These are phyloP conservation scores for Candida khao-thaluensis DNA, from an alignment of 805 yeast genomes.

Conservation along the genomic window DNA sequence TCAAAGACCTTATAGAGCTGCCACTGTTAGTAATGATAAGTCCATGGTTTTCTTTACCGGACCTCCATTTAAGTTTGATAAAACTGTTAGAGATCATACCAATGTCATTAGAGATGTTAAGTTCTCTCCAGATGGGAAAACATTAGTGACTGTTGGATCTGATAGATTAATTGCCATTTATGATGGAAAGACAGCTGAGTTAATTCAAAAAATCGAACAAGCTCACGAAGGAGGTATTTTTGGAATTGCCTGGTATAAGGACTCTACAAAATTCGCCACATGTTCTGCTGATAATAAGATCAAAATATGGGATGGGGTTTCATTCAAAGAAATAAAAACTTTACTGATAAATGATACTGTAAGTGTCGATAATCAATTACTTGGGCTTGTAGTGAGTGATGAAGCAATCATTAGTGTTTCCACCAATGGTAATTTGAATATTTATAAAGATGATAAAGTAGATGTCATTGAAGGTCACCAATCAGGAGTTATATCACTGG, in stretches of 20 bases:
- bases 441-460: slow-evolving; percentile 31
- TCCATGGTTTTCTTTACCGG: slow-evolving; percentile 83
- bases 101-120: slow-evolving; percentile 79
- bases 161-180: slow-evolving; percentile 76
- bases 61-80: slow-evolving; percentile 88
- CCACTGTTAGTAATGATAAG: slow-evolving; percentile 87
- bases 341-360: slow-evolving; percentile 47
- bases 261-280: slow-evolving; percentile 61
- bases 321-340: slow-evolving; percentile 36
- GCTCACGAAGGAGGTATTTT: slow-evolving; percentile 82
- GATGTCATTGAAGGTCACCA: slow-evolving; percentile 72
- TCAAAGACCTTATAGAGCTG: slow-evolving; percentile 88
- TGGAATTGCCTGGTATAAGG: slow-evolving; percentile 67
- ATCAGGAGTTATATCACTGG: slow-evolving; percentile 63
- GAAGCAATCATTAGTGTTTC: slow-evolving; percentile 65
- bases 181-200: slow-evolving; percentile 87
- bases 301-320: slow-evolving; percentile 58
- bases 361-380: slow-evolving; percentile 63
- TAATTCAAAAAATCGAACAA: slow-evolving; percentile 46
- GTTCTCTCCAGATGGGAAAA: slow-evolving; percentile 78
- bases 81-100: slow-evolving; percentile 71
- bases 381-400: slow-evolving; percentile 73
- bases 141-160: slow-evolving; percentile 76
- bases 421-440: slow-evolving; percentile 67
- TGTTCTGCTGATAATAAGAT: slow-evolving; percentile 80